Evolutionary conservation across 1,139 yeast species (phyloP), one percentile per base, ranked within the genome.

Genomic region (Arxiozyma slooffiae): DNA sequence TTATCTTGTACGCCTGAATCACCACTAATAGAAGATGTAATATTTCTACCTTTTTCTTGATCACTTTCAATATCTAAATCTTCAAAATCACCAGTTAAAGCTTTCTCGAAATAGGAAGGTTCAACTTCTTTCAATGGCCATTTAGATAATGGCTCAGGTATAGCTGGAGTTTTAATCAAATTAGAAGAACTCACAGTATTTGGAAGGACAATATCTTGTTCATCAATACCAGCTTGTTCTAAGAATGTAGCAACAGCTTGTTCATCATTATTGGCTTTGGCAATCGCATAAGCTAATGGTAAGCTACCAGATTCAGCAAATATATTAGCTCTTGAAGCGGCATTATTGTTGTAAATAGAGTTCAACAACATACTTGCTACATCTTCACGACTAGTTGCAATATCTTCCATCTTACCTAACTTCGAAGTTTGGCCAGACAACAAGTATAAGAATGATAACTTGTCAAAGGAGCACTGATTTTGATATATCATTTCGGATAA

Each of bases 271-370:
- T 84, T 85, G 38, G 94, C 76, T 68, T 86, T 87, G 26, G 98
- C 97, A 56, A 90, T 78, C 26, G 97, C 86, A 67, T 89, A 94
- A 1, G 98, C 98, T 62, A 94, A 78, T 8, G 98, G 92, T 51
- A 78, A 71, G 71, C 90, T 76, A 26, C 97, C 97, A 52, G 85
- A 81, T 59, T 84, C 81, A 50, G 84, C 78, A 62, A 85, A 81
- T 36, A 85, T 79, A 60, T 80, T 77, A 47, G 92, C 80, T 67
- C 97, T 82, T 66, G 83, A 80, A 63, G 83, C 82, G 39, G 82
- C 75, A 55, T 89, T 85, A 62, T 85, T 82, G 61, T 79, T 77
- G 70, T 85, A 92, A 53, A 92, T 71, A 23, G 95, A 80, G 60
- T 89, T 89, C 64, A 88, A 95, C 61, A 92, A 78, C 61, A 89